These are phyloP conservation scores for Calonectria pteridis DNA, from an alignment of 2,329 filamentous ascomycete genomes.

Conservation along the genomic window DNA sequence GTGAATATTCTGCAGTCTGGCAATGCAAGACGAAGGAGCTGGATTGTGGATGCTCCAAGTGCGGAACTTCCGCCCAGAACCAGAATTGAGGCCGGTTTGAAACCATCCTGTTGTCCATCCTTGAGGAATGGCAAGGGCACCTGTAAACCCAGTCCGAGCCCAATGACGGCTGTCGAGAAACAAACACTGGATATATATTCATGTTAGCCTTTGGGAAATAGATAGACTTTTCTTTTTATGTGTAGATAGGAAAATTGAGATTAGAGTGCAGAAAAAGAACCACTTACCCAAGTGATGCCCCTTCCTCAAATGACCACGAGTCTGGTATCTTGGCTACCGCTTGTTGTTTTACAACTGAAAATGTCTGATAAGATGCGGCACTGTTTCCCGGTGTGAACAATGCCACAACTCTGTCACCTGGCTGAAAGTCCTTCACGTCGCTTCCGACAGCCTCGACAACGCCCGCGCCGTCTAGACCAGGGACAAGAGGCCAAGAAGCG, in stretches of 20 bases:
- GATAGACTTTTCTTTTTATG: too few relatives aligned
- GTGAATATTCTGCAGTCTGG: neutral
- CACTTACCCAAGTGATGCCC: neutral
- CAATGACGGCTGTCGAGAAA: neutral
- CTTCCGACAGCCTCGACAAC: neutral
- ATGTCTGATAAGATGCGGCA: neutral
- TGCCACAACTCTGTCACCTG: neutral
- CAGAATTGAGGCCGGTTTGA: neutral
- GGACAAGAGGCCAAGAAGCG: neutral
- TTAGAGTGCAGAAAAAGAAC: neutral
- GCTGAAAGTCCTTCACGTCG: neutral
- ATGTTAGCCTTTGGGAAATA: neutral
- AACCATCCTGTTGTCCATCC: neutral
- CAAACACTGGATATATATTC: neutral
- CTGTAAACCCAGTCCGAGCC: neutral
- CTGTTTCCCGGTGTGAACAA: neutral
- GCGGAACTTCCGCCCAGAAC: slow-evolving; percentile 3
- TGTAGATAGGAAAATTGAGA: neutral
- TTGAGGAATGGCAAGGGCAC: neutral
- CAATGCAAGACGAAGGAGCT: neutral
- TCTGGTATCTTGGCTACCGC: slow-evolving; percentile 3
- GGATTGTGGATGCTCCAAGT: slow-evolving; percentile 8
- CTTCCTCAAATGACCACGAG: slow-evolving; percentile 4
- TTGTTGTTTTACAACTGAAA: neutral
- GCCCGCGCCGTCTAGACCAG: slow-evolving; percentile 4